phyloP scores from a whole-genome alignment of 2,329 filamentous ascomycete species.

The Neofusicoccum laricinum region DNA sequence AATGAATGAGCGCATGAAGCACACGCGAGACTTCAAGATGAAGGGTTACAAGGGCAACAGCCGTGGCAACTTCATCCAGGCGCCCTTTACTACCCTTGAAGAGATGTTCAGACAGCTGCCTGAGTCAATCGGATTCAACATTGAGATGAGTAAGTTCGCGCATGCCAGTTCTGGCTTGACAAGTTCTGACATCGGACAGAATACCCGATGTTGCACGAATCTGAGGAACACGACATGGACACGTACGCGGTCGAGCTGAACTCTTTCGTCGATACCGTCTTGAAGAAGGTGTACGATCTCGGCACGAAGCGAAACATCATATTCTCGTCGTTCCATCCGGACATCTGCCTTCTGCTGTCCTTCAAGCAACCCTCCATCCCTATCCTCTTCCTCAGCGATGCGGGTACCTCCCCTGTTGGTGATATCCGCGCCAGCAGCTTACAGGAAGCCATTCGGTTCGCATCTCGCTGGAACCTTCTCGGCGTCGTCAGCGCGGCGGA shows the following conservation, averaged over 20 bases:
- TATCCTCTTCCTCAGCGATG: slow-evolving; percentile 90
- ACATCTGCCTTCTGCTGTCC: slow-evolving; percentile 88
- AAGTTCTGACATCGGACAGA: slow-evolving; percentile 44
- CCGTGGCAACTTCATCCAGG: slow-evolving; percentile 91
- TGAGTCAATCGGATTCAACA: slow-evolving; percentile 86
- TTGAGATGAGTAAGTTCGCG: slow-evolving; percentile 72
- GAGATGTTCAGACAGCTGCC: slow-evolving; percentile 87
- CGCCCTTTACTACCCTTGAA: slow-evolving; percentile 90
- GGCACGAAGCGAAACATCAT: slow-evolving; percentile 84
- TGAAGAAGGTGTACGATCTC: slow-evolving; percentile 85
- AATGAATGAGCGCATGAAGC: slow-evolving; percentile 85
- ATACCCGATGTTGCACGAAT: slow-evolving; percentile 97
- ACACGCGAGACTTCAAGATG: slow-evolving; percentile 90
- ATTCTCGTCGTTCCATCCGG: slow-evolving; percentile 96
- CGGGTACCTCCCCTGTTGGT: slow-evolving; percentile 74
- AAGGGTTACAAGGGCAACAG: slow-evolving; percentile 96
- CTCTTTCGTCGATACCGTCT: slow-evolving; percentile 90
- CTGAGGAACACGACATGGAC: slow-evolving; percentile 94
- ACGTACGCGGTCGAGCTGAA: slow-evolving; percentile 94
- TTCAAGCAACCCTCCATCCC: slow-evolving; percentile 98
- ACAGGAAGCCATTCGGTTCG: slow-evolving; percentile 94
- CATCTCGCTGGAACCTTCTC: slow-evolving; percentile 88
- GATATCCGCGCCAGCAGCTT: slow-evolving; percentile 88
- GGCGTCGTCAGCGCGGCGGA: slow-evolving; percentile 88
- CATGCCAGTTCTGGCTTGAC: background rate